Conservation (phyloP, 306 rosid species). For the Betula pendula region DNA sequence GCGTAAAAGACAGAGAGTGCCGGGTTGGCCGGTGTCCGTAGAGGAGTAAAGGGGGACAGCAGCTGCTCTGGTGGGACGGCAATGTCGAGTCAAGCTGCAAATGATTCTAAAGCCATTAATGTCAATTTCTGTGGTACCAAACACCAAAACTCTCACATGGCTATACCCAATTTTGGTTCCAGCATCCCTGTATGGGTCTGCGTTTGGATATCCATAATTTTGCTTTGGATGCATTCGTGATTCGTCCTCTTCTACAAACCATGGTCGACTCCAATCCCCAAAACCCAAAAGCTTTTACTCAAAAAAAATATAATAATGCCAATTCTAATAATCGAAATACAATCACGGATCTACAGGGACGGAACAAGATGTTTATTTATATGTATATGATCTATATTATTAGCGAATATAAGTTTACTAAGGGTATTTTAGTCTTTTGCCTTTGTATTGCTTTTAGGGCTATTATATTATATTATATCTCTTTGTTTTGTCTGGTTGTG, state of each 20-base stretch:
- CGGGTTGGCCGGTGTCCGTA: no score
- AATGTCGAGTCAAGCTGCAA: constrained; percentile 12
- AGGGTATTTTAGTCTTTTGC: no score
- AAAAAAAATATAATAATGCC: no score
- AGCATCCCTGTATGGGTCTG: not conserved
- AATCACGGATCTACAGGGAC: no score
- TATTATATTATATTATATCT: no score
- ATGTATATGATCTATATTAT: no score
- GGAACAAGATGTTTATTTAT: no score
- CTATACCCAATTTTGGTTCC: not conserved
- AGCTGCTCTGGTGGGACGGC: constrained; percentile 12
- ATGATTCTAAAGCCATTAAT: not conserved
- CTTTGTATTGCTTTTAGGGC: no score
- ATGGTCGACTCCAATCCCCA: not conserved
- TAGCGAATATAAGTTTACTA: no score
- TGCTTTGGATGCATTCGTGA: not conserved
- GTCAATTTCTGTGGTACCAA: not conserved
- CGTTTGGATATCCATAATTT: not conserved
- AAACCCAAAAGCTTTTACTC: not conserved
- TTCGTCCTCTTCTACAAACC: not conserved
- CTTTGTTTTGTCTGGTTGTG: no score
- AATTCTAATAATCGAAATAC: no score
- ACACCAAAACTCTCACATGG: constrained; percentile 21
- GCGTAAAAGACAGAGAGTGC: not conserved
- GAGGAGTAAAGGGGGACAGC: no score